Evolutionary conservation across 2,329 filamentous ascomycete species (phyloP).

Genomic region (Monilinia laxa): DNA sequence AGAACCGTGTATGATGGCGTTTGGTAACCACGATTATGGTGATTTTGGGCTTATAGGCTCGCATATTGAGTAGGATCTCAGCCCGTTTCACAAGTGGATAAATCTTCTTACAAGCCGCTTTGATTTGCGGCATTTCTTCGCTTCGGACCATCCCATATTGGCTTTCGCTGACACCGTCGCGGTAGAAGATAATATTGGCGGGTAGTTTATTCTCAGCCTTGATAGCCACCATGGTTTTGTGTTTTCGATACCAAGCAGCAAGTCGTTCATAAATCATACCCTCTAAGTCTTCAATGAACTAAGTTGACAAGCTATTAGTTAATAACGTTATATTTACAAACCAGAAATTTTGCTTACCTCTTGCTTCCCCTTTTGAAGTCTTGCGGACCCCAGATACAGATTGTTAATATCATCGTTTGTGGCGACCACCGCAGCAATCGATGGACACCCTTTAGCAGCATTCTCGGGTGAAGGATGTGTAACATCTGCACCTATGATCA

Average conservation of each 20-base stretch:
- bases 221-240: no score
- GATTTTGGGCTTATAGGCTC: neutral
- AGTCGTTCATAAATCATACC: neutral
- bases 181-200: neutral
- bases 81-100: neutral
- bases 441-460: neutral
- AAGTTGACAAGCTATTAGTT: neutral
- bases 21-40: slow-evolving; percentile 1
- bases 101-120: neutral
- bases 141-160: neutral
- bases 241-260: neutral
- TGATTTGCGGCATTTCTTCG: slow-evolving; percentile 1
- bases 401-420: neutral
- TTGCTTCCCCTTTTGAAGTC: slow-evolving; percentile 7
- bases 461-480: neutral
- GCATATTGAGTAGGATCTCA: neutral
- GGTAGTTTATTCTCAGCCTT: neutral
- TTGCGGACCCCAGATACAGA: neutral
- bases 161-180: slow-evolving; percentile 2
- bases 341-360: neutral
- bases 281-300: neutral
- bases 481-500: slow-evolving; percentile 5
- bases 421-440: neutral
- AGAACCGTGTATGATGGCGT: neutral
- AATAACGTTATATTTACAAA: neutral